phyloP scores from a whole-genome alignment of 1,284 basidiomycete species.

The Sparassis latifolia region DNA sequence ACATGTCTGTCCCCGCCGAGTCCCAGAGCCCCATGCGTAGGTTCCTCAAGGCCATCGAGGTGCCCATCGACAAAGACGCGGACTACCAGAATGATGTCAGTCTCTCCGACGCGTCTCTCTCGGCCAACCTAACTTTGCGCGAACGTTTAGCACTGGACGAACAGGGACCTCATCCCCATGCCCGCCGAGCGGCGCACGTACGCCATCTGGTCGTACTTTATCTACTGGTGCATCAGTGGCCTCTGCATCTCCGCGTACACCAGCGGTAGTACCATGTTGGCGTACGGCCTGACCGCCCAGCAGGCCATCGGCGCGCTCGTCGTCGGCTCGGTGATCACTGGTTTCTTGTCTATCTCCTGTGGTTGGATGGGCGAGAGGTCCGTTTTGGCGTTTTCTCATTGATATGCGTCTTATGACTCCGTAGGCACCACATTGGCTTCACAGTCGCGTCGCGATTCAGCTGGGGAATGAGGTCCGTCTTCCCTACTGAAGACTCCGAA shows the following conservation, averaged over 20 bases:
- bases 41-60: constrained; percentile 2
- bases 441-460: constrained; percentile 6
- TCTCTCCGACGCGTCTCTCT: neutral
- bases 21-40: neutral
- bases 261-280: constrained; percentile 5
- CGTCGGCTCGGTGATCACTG: constrained; percentile 2
- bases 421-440: constrained; percentile 7
- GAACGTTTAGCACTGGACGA: constrained; percentile 4
- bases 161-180: constrained; percentile 7
- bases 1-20: no score
- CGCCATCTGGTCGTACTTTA: constrained; percentile 6
- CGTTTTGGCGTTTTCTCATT: neutral
- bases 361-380: constrained; percentile 5
- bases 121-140: neutral
- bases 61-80: constrained; percentile 6
- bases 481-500: neutral
- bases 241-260: constrained; percentile 7
- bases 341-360: constrained; percentile 4
- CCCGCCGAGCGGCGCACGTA: constrained; percentile 5
- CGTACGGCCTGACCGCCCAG: constrained; percentile 4
- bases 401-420: neutral
- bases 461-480: constrained; percentile 5
- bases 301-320: constrained; percentile 5
- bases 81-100: constrained; percentile 6
- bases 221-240: constrained; percentile 7